phyloP scores from a whole-genome alignment of 2,329 filamentous ascomycete genomes.

The Colletotrichum falcatum region DNA sequence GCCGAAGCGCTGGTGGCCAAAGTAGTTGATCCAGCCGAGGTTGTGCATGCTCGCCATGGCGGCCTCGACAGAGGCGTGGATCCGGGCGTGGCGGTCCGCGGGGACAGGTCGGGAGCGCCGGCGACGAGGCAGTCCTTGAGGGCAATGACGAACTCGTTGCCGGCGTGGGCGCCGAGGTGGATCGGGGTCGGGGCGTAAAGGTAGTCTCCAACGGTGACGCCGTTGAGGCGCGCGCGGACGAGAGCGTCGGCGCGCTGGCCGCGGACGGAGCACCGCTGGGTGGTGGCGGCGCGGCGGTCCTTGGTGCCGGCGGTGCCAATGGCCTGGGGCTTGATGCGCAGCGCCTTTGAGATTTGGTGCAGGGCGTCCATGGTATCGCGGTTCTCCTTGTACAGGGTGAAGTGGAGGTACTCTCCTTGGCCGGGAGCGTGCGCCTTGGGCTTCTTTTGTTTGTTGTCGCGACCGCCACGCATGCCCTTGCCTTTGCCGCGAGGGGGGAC shows the following conservation, averaged over 20 bases:
- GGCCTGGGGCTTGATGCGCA: slow-evolving; percentile 79
- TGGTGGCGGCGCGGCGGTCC: slow-evolving; percentile 87
- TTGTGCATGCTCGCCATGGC: slow-evolving; percentile 76
- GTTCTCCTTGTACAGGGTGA: slow-evolving; percentile 96
- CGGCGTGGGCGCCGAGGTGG: slow-evolving; percentile 83
- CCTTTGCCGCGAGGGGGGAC: slow-evolving; percentile 57
- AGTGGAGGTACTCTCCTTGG: slow-evolving; percentile 84
- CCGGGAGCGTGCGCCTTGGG: slow-evolving; percentile 41
- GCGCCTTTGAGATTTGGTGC: slow-evolving; percentile 77
- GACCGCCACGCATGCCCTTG: slow-evolving; percentile 45
- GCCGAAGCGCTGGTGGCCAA: slow-evolving; percentile 95
- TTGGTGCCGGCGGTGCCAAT: slow-evolving; percentile 88
- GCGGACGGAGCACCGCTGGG: slow-evolving; percentile 80
- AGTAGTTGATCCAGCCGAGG: slow-evolving; percentile 96
- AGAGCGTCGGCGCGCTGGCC: slow-evolving; percentile 68
- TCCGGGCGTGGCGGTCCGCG: slow-evolving; percentile 45
- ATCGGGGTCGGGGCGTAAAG: slow-evolving; percentile 78
- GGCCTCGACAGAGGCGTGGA: slow-evolving; percentile 57
- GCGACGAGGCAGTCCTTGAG: slow-evolving; percentile 83
- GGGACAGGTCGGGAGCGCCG: slow-evolving; percentile 20
- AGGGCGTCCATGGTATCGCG: slow-evolving; percentile 95
- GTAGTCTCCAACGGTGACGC: slow-evolving; percentile 81
- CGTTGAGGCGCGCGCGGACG: slow-evolving; percentile 72
- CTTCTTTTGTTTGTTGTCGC: slow-evolving; percentile 40
- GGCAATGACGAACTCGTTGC: slow-evolving; percentile 94